A percentile compares a stretch with the other conserved stretches of the same genome.
Evolutionary conservation across 805 yeast species (phyloP).

Genomic region (Pichia gijzeniarum): DNA sequence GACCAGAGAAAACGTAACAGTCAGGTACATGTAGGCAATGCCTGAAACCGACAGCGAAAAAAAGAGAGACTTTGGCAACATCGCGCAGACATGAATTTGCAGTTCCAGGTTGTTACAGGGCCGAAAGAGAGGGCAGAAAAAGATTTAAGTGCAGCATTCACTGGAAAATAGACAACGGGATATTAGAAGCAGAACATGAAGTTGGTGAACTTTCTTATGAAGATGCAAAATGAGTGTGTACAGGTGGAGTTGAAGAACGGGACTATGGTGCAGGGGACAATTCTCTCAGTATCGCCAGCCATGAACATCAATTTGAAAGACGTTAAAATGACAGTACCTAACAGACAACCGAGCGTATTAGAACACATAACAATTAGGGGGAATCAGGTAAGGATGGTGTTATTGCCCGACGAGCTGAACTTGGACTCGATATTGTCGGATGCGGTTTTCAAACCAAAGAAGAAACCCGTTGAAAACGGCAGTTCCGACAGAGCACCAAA

Average conservation of each 20-base stretch:
- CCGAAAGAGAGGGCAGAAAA: background rate
- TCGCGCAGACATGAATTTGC: too few relatives aligned
- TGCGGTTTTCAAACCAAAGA: slow-evolving; percentile 35
- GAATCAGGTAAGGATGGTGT: slow-evolving; percentile 74
- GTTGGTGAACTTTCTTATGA: slow-evolving; percentile 73
- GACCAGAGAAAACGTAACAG: background rate
- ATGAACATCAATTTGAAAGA: slow-evolving; percentile 84
- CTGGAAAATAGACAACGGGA: too few relatives aligned
- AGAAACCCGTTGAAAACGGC: background rate
- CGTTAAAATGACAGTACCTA: slow-evolving; percentile 68
- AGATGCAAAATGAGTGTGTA: slow-evolving; percentile 76
- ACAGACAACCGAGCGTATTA: slow-evolving; percentile 61
- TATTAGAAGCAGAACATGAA: slow-evolving; percentile 41
- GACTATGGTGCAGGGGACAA: slow-evolving; percentile 75
- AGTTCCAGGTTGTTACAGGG: too few relatives aligned
- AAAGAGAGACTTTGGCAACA: too few relatives aligned
- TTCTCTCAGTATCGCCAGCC: slow-evolving; percentile 78
- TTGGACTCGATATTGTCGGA: slow-evolving; percentile 57
- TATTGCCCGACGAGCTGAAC: slow-evolving; percentile 81
- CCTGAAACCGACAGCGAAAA: too few relatives aligned
- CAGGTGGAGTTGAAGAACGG: slow-evolving; percentile 92
- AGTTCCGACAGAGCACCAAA: slow-evolving; percentile 12
- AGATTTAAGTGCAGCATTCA: too few relatives aligned
- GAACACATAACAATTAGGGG: slow-evolving; percentile 86
- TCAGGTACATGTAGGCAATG: background rate